Conservation (phyloP, 257 asterid species). For the Fraxinus quadrangulata region DNA sequence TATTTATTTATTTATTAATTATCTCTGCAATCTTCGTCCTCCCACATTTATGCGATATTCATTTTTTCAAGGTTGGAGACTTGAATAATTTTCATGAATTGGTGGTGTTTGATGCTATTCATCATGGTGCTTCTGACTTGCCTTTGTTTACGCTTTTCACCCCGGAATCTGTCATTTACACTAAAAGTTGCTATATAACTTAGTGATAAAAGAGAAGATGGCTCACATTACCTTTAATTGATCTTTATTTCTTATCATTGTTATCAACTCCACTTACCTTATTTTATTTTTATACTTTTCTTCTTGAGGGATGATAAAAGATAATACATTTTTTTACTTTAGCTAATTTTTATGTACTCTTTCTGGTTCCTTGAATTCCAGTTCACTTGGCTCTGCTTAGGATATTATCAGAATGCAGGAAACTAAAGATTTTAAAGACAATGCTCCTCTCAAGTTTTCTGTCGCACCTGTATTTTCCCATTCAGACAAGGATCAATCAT, state of each 20-base stretch:
- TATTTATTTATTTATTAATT: not conserved
- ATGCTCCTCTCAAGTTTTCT: constrained; percentile 42
- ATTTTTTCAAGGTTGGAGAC: too few species aligned
- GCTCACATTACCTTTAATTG: not conserved
- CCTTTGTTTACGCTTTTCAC: too few species aligned
- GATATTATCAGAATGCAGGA: constrained; percentile 62
- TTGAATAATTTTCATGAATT: too few species aligned
- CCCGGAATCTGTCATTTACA: not conserved
- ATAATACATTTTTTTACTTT: not conserved
- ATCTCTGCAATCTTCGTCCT: not conserved
- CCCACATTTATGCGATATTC: too few species aligned
- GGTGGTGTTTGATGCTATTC: not conserved
- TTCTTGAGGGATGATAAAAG: not conserved
- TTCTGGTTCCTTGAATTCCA: constrained; percentile 27
- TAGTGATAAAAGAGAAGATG: too few species aligned
- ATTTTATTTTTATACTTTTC: too few species aligned
- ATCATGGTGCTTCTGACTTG: not conserved
- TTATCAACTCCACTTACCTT: not conserved
- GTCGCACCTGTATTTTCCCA: constrained; percentile 36
- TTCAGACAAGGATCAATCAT: constrained; percentile 35
- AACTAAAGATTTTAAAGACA: constrained; percentile 36
- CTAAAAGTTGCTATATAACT: too few species aligned
- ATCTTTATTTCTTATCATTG: not conserved
- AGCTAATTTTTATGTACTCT: not conserved
- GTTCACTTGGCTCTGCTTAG: constrained; percentile 32